A percentile compares a stretch with the other conserved stretches of the same genome.
phyloP scores from a whole-genome alignment of 2,329 filamentous ascomycete species.

The Thermothelomyces thermophilus region DNA sequence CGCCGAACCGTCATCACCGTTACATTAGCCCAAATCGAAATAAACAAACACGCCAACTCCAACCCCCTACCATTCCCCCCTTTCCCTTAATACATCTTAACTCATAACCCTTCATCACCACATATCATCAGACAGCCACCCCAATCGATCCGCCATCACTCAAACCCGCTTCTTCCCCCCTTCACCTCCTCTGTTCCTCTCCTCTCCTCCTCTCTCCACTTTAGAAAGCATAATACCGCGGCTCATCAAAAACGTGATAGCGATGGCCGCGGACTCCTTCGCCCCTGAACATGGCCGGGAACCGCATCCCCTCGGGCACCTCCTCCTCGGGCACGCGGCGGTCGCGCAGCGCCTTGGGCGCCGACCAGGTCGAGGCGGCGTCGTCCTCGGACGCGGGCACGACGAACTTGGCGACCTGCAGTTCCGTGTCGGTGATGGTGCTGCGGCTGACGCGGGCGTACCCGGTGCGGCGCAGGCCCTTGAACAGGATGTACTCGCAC shows the following conservation, averaged over 20 bases:
- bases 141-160: not conserved
- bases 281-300: slow-evolving; percentile 78
- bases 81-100: too few relatives aligned
- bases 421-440: slow-evolving; percentile 93
- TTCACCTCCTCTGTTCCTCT: too few relatives aligned
- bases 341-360: slow-evolving; percentile 49
- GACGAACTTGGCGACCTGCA: slow-evolving; percentile 93
- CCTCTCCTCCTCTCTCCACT: not conserved
- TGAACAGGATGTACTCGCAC: slow-evolving; percentile 99
- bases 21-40: not conserved
- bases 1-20: not conserved
- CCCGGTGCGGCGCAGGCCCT: slow-evolving; percentile 74
- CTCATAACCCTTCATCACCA: too few relatives aligned
- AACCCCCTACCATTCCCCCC: not conserved
- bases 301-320: slow-evolving; percentile 70
- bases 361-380: slow-evolving; percentile 35
- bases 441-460: slow-evolving; percentile 85
- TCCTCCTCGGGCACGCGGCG: slow-evolving; percentile 59
- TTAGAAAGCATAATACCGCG: slow-evolving; percentile 57
- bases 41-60: not conserved
- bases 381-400: slow-evolving; percentile 64
- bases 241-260: slow-evolving; percentile 95
- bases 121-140: too few relatives aligned
- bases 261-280: slow-evolving; percentile 80
- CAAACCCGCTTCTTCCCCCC: not conserved